These are phyloP conservation scores for Mycena crocata DNA, from an alignment of 768 basidiomycete species.

Conservation along the genomic window DNA sequence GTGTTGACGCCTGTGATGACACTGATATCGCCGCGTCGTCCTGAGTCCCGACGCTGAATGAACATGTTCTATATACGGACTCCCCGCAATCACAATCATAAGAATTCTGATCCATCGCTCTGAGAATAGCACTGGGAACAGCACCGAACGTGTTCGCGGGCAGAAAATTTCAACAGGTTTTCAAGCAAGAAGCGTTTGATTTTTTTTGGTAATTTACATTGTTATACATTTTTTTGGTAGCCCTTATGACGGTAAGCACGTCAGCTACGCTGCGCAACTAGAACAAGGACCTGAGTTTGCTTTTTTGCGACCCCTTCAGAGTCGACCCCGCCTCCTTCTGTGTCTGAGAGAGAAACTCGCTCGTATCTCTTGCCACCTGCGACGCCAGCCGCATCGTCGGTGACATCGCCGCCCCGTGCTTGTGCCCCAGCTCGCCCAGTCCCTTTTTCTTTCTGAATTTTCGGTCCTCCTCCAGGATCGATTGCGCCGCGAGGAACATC, in stretches of 20 bases:
- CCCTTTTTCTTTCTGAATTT: slow-evolving; percentile 27
- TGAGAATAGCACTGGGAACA: too few relatives aligned
- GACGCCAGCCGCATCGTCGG: slow-evolving; percentile 16
- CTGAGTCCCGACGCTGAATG: background rate
- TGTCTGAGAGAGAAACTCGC: background rate
- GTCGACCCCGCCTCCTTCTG: slow-evolving; percentile 3
- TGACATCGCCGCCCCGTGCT: background rate
- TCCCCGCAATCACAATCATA: too few relatives aligned
- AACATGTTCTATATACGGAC: too few relatives aligned
- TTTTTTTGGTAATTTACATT: too few relatives aligned
- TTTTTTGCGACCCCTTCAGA: background rate
- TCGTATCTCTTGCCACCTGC: slow-evolving; percentile 4
- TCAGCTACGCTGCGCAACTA: slow-evolving; percentile 2
- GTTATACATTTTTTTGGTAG: background rate
- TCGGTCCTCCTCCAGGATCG: slow-evolving; percentile 22
- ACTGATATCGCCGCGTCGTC: slow-evolving; percentile 1
- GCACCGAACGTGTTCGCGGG: too few relatives aligned
- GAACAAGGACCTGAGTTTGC: slow-evolving; percentile 8
- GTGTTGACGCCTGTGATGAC: too few relatives aligned
- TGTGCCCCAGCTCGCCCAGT: background rate
- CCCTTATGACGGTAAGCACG: background rate
- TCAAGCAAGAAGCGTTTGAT: too few relatives aligned
- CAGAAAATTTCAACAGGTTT: too few relatives aligned
- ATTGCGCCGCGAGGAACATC: slow-evolving; percentile 29
- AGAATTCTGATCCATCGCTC: too few relatives aligned